A percentile compares a stretch with the other conserved stretches of the same genome.
Conservation (phyloP, 768 basidiomycete species). For the Tubosaeta sp. region DNA sequence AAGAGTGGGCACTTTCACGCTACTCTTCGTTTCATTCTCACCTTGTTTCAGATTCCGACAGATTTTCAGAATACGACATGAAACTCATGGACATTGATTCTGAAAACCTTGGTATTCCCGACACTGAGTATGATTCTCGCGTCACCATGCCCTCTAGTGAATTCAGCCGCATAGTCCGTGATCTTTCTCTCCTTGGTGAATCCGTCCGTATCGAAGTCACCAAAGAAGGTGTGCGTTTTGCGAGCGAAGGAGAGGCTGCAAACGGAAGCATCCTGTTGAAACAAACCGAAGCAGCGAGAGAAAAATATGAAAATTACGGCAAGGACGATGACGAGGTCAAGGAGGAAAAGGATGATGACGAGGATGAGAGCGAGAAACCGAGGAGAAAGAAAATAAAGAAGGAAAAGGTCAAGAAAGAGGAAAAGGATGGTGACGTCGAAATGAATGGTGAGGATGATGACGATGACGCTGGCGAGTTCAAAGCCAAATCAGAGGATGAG, state of each 20-base stretch:
- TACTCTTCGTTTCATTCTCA: neutral
- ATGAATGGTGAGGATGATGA: constrained; percentile 54
- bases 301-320: constrained; percentile 38
- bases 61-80: constrained; percentile 97
- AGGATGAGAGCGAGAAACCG: constrained; percentile 20
- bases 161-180: constrained; percentile 89
- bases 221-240: constrained; percentile 94
- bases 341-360: constrained; percentile 38
- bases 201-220: constrained; percentile 92
- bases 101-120: constrained; percentile 92
- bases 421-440: constrained; percentile 40
- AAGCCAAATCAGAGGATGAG: constrained; percentile 42
- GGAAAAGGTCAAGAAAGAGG: constrained; percentile 39
- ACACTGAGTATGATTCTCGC: constrained; percentile 94
- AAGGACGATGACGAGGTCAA: constrained; percentile 39
- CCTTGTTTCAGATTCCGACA: constrained; percentile 64
- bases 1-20: constrained; percentile 47
- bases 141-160: constrained; percentile 83
- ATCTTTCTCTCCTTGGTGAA: constrained; percentile 88
- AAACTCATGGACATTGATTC: constrained; percentile 99
- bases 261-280: constrained; percentile 84
- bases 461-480: constrained; percentile 39
- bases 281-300: constrained; percentile 56
- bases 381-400: constrained; percentile 32
- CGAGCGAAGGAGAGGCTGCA: constrained; percentile 90